Evolutionary conservation across 768 basidiomycete species (phyloP).

Genomic region (Pulveroboletus sp.): DNA sequence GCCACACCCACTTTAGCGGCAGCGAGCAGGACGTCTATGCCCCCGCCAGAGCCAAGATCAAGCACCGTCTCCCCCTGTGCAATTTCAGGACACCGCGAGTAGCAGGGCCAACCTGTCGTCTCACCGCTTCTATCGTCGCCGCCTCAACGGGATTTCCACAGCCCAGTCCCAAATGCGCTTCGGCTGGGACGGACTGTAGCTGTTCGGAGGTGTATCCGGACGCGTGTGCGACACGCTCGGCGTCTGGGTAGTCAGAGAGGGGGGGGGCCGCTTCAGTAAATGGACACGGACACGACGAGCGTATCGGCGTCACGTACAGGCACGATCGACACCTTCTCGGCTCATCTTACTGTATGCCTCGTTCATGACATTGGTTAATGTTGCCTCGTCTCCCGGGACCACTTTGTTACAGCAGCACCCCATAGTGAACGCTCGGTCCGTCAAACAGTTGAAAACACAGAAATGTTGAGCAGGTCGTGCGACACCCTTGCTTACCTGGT

Average conservation of each 20-base stretch:
- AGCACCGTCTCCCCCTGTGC: conserved; percentile 52
- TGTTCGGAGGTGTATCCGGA: conserved; percentile 47
- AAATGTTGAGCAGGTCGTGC: no score
- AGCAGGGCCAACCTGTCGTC: background rate
- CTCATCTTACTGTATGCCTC: conserved; percentile 10
- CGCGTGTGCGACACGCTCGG: conserved; percentile 20
- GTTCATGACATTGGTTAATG: conserved; percentile 2
- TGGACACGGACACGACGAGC: background rate
- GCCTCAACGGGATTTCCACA: conserved; percentile 50
- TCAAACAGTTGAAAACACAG: background rate
- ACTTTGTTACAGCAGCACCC: background rate
- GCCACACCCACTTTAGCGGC: conserved; percentile 44
- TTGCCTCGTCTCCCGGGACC: background rate
- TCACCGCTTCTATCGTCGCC: conserved; percentile 44
- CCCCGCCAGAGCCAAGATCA: conserved; percentile 55
- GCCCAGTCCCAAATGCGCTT: conserved; percentile 45
- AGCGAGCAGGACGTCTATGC: conserved; percentile 52
- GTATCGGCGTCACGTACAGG: conserved; percentile 8
- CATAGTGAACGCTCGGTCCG: background rate
- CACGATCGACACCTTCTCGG: conserved; percentile 3
- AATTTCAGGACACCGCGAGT: background rate
- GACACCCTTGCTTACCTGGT: no score
- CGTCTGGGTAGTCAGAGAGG: conserved; percentile 3
- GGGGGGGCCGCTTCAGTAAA: background rate
- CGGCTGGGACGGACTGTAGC: conserved; percentile 38